Base-by-base conservation (phyloP, 2,329 filamentous ascomycete genomes). In the Paracamarosporium sp. region DNA sequence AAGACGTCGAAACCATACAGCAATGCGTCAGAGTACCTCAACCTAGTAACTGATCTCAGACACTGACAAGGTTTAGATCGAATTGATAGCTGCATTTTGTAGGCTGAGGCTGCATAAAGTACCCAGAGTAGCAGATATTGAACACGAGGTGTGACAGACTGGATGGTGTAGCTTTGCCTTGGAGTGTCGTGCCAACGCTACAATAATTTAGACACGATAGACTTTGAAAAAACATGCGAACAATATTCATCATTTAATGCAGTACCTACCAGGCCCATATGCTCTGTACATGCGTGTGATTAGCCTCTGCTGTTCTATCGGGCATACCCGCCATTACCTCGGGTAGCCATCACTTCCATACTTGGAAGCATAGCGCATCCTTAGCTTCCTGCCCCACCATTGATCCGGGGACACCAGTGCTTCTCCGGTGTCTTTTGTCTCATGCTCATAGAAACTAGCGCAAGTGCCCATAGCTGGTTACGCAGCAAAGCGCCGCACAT, bases 1-100 rank as follows among this genome's bases (percentile, higher is more conserved):
- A 78, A 11, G 80, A 84, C 56, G 78, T 79, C 0, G 78, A 82
- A 68, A 66, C 50, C 0, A 64, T 80, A 11, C 76, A 79, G 55
- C 74, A 79, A 70, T 79, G 75, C 51, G 77, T 79, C 66, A 56
- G 70, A 63, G 25, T 27, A 25, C 31, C 2, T n/a, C 5, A 13
- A 35, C n/a, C 15, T 1, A 25, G 15, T 15, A 33, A 35, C 20
- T 17, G 13, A 12, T 20, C 30, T 15, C 9, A 5, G 9, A 17
- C 50, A 30, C 57, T 69, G 40, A 69, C 38, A 8, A 15, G 24
- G 25, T 4, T 13, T 30, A 74, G 72, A 68, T 74, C 40, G 70
- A 75, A 43, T 57, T 69, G n/a, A 60, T 73, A 24, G 71, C 69
- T 17, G 63, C 48, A 6, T 73, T 75, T 56, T 71, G 68, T 53